These are phyloP conservation scores for Tuctoria greenei DNA, from an alignment of 176 grass and related monocot genomes.

Conservation along the genomic window DNA sequence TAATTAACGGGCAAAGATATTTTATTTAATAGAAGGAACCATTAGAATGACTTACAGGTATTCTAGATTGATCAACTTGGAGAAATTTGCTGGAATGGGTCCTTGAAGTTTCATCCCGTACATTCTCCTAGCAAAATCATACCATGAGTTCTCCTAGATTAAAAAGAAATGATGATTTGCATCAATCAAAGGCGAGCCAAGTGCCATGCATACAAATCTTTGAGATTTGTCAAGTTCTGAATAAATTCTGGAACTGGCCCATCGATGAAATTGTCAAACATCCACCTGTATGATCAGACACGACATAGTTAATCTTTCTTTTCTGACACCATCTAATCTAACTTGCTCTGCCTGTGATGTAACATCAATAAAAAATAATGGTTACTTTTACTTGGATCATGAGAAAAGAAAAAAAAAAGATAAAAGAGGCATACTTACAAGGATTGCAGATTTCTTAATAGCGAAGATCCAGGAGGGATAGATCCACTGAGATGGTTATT, in stretches of 20 bases:
- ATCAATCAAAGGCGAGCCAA: slow-evolving; percentile 16
- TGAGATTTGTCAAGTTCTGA: slow-evolving; percentile 45
- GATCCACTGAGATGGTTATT: slow-evolving; percentile 45
- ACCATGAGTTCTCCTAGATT: slow-evolving; percentile 5
- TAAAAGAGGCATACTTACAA: slow-evolving; percentile 42
- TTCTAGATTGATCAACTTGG: slow-evolving; percentile 46
- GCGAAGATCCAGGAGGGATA: slow-evolving; percentile 34
- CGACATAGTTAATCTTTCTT: neutral
- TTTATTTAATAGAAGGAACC: neutral
- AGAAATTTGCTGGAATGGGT: slow-evolving; percentile 48
- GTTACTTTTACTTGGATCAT: slow-evolving; percentile 2
- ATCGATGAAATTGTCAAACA: slow-evolving; percentile 57
- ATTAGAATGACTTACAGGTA: slow-evolving; percentile 47
- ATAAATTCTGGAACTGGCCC: slow-evolving; percentile 47
- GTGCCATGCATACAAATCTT: slow-evolving; percentile 43
- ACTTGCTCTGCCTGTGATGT: neutral
- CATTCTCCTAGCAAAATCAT: slow-evolving; percentile 48
- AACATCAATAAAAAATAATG: neutral
- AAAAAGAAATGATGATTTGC: neutral
- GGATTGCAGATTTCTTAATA: slow-evolving; percentile 37
- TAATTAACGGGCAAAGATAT: neutral
- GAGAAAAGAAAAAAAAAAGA: neutral
- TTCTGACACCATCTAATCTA: neutral
- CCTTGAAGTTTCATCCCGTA: slow-evolving; percentile 57
- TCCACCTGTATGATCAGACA: slow-evolving; percentile 50